Evolutionary conservation across 345 rosid species (phyloP).

Genomic region (Trapa incisa): DNA sequence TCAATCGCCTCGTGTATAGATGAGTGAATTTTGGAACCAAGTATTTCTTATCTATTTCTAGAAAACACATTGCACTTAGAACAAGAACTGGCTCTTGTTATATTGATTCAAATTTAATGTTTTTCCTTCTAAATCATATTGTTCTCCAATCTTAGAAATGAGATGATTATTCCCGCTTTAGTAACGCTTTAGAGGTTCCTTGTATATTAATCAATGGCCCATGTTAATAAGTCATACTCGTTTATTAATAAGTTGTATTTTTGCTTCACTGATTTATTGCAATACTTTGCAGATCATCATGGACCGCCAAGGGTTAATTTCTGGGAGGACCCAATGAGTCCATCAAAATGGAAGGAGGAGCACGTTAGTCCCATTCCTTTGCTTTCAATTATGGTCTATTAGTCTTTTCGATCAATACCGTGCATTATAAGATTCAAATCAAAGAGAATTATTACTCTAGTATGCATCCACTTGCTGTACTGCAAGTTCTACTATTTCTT

Average conservation of each 20-base stretch:
- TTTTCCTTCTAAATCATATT: not conserved
- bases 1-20: not conserved
- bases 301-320: slow-evolving; percentile 67
- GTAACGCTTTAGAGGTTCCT: too few species aligned
- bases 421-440: too few species aligned
- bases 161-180: not conserved
- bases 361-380: slow-evolving; percentile 40
- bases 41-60: not conserved
- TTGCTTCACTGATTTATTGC: not conserved
- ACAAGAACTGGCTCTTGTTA: not conserved
- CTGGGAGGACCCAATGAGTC: slow-evolving; percentile 84
- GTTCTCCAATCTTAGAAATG: not conserved
- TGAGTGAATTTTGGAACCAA: not conserved
- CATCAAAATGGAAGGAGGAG: slow-evolving; percentile 89
- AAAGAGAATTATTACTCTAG: not conserved
- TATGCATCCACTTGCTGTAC: not conserved
- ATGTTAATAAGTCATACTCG: not conserved
- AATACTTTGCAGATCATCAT: slow-evolving; percentile 53
- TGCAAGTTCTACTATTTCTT: slow-evolving; percentile 12
- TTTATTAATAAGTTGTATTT: not conserved
- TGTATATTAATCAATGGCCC: too few species aligned
- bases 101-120: not conserved
- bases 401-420: too few species aligned
- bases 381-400: not conserved
- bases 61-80: not conserved